Evolutionary conservation across 495 filamentous ascomycete genomes (phyloP).

Genomic region (Aspergillus conjunctus): DNA sequence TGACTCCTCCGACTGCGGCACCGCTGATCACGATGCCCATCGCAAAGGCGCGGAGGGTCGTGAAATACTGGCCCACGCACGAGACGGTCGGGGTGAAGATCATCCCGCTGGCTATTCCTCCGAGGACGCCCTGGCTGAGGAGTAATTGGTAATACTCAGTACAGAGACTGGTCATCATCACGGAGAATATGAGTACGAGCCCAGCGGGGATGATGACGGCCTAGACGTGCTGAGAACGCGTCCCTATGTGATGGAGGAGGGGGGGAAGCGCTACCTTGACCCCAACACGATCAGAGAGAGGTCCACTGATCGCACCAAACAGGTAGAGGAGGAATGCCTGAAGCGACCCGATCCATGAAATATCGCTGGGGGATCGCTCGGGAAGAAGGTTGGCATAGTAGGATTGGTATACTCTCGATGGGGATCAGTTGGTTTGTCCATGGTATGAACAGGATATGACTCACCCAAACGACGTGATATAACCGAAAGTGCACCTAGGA

Average conservation of each 20-base stretch:
- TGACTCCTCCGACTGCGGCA: slow-evolving; percentile 35
- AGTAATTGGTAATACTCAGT: slow-evolving; percentile 59
- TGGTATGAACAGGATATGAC: background rate
- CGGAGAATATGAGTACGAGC: slow-evolving; percentile 28
- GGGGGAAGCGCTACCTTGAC: slow-evolving; percentile 17
- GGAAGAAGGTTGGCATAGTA: slow-evolving; percentile 32
- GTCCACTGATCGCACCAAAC: slow-evolving; percentile 29
- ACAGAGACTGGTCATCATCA: slow-evolving; percentile 57
- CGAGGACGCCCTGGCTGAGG: slow-evolving; percentile 55
- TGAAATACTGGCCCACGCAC: slow-evolving; percentile 38
- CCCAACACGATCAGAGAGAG: slow-evolving; percentile 32
- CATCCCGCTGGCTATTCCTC: slow-evolving; percentile 41
- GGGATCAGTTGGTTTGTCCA: background rate
- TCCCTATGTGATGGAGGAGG: background rate
- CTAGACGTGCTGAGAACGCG: slow-evolving; percentile 6
- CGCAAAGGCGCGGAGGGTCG: slow-evolving; percentile 31
- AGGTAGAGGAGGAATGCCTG: slow-evolving; percentile 38
- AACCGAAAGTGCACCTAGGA: slow-evolving; percentile 47
- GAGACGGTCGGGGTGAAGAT: slow-evolving; percentile 36
- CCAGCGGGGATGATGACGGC: slow-evolving; percentile 20
- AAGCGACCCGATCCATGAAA: slow-evolving; percentile 51
- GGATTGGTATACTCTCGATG: slow-evolving; percentile 30
- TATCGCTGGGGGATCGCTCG: slow-evolving; percentile 30
- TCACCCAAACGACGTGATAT: slow-evolving; percentile 55
- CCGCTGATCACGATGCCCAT: slow-evolving; percentile 37